A percentile compares a stretch with the other conserved stretches of the same genome.
These are phyloP conservation scores for Rhododendron williamsianum DNA, from an alignment of 148 eudicot species.

Conservation along the genomic window DNA sequence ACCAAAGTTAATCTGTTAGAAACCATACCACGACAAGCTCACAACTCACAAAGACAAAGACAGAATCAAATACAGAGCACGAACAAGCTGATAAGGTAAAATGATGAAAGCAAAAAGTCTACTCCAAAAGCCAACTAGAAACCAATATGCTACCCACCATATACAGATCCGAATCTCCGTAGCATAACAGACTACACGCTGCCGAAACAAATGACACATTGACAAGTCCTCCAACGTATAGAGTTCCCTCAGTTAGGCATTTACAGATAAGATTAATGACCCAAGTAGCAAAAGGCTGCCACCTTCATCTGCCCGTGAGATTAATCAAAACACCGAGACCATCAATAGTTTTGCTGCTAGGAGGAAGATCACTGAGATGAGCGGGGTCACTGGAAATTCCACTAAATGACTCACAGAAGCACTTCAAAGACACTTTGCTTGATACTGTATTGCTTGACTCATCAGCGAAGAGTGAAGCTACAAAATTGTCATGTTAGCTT, in stretches of 20 bases:
- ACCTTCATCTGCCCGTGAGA: conserved; percentile 52
- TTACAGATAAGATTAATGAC: conserved; percentile 57
- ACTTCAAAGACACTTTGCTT: conserved; percentile 41
- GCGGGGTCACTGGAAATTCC: conserved; percentile 32
- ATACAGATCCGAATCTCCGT: conserved; percentile 67
- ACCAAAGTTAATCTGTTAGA: conserved; percentile 25
- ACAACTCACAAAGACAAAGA: conserved; percentile 10
- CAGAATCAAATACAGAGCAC: conserved; percentile 3
- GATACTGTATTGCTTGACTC: conserved; percentile 27
- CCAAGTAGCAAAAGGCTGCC: conserved; percentile 80
- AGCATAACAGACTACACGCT: conserved; percentile 63
- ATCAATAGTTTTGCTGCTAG: conserved; percentile 41
- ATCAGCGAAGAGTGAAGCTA: conserved; percentile 35
- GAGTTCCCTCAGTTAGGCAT: conserved; percentile 65
- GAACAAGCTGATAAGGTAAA: conserved; percentile 1
- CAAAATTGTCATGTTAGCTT: conserved; percentile 21
- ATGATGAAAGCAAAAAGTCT: neutral
- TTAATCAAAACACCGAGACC: conserved; percentile 57
- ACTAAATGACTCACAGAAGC: conserved; percentile 61
- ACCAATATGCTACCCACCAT: conserved; percentile 51
- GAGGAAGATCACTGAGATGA: conserved; percentile 55
- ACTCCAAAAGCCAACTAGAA: conserved; percentile 5
- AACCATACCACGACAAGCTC: conserved; percentile 10
- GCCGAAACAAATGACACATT: conserved; percentile 52
- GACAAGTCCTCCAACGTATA: conserved; percentile 80